phyloP scores from a whole-genome alignment of 2,329 filamentous ascomycete genomes.

The Trichophyton benhamiae region DNA sequence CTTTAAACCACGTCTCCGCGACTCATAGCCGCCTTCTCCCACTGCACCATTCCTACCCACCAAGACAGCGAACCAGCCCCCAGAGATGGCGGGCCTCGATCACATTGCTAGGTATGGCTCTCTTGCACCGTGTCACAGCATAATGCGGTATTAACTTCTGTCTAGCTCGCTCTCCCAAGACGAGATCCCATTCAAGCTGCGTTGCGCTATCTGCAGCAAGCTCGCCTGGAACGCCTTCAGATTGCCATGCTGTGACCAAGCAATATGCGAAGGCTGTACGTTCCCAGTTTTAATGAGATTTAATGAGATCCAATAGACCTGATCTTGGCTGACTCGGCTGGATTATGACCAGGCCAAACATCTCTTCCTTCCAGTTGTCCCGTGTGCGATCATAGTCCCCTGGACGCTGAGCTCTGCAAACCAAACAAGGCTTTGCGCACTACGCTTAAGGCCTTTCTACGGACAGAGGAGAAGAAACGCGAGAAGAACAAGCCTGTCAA shows the following conservation, averaged over 20 bases:
- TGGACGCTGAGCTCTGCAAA: conserved; percentile 75
- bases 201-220: conserved; percentile 87
- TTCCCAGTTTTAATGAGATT: conserved; percentile 8
- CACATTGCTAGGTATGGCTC: conserved; percentile 30
- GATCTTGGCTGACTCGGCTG: conserved; percentile 10
- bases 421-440: conserved; percentile 83
- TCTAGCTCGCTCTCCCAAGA: conserved; percentile 61
- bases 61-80: background rate
- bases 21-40: background rate
- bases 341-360: conserved; percentile 49
- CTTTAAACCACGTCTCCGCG: background rate
- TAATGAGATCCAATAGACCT: background rate
- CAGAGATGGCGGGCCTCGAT: conserved; percentile 29
- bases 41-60: background rate
- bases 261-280: conserved; percentile 82
- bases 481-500: conserved; percentile 45
- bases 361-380: conserved; percentile 70
- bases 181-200: conserved; percentile 88
- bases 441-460: conserved; percentile 81
- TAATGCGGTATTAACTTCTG: background rate
- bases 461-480: conserved; percentile 81
- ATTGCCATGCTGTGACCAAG: conserved; percentile 87
- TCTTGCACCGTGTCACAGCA: background rate
- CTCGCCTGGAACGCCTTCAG: conserved; percentile 83
- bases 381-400: conserved; percentile 81